Conservation (phyloP, 352 stramenopile species). For the Phytophthora citrophthora region DNA sequence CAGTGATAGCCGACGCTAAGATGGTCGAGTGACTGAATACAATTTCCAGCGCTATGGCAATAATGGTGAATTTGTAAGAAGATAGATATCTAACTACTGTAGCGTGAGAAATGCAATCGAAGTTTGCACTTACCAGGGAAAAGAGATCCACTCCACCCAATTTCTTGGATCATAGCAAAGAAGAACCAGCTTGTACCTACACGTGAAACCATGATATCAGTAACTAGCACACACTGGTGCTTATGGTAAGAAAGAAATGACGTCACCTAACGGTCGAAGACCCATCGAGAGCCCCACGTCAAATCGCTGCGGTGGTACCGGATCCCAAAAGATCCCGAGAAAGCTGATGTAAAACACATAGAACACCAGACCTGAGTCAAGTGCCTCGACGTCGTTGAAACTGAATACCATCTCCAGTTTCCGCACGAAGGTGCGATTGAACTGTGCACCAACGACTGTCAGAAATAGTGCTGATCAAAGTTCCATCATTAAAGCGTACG, state of each 20-base stretch:
- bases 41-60: slow-evolving; percentile 72
- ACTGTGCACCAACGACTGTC: slow-evolving; percentile 46
- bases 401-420: slow-evolving; percentile 89
- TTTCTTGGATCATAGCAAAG: slow-evolving; percentile 82
- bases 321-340: slow-evolving; percentile 87
- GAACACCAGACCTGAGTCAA: slow-evolving; percentile 87
- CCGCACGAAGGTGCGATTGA: slow-evolving; percentile 86
- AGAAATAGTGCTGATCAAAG: neutral
- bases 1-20: slow-evolving; percentile 85
- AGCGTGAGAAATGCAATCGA: neutral
- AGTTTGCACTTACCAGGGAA: slow-evolving; percentile 67
- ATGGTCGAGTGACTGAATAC: slow-evolving; percentile 89
- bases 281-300: slow-evolving; percentile 82
- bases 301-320: slow-evolving; percentile 78
- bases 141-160: slow-evolving; percentile 88
- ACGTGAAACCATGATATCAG: slow-evolving; percentile 12
- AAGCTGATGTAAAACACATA: slow-evolving; percentile 89
- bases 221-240: neutral
- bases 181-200: slow-evolving; percentile 89
- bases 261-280: slow-evolving; percentile 61
- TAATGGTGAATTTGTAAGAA: neutral
- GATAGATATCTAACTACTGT: neutral
- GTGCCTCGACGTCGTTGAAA: slow-evolving; percentile 87
- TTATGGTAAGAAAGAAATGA: neutral
- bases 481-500: slow-evolving; percentile 16